Evolutionary conservation across 768 basidiomycete species (phyloP).

Genomic region (Tricholoma flavovirens): DNA sequence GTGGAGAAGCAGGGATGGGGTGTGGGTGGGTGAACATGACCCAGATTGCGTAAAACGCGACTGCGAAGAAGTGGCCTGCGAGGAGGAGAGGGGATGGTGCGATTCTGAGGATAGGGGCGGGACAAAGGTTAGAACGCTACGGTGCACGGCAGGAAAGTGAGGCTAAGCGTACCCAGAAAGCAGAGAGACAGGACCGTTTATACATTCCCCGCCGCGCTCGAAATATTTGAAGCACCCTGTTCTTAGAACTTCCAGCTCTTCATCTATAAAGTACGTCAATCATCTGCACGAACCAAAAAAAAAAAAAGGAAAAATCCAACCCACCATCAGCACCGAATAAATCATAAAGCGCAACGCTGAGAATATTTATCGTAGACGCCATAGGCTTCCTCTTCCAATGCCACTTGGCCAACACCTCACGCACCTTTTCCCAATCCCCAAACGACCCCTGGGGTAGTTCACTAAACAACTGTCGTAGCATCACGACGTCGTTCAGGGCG

Average conservation of each 20-base stretch:
- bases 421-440: constrained; percentile 47
- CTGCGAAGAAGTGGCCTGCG: constrained; percentile 88
- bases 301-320: constrained; percentile 20
- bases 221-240: constrained; percentile 98
- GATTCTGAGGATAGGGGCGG: constrained; percentile 46
- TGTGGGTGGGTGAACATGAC: constrained; percentile 65
- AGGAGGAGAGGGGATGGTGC: constrained; percentile 76
- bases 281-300: too few relatives aligned
- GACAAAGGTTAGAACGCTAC: too few relatives aligned
- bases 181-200: constrained; percentile 84
- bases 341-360: constrained; percentile 91
- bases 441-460: constrained; percentile 30
- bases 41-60: constrained; percentile 94
- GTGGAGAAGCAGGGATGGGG: constrained; percentile 11
- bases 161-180: constrained; percentile 79
- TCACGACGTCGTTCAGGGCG: constrained; percentile 79
- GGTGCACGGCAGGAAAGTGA: too few relatives aligned
- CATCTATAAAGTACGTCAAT: constrained; percentile 35
- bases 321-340: constrained; percentile 89
- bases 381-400: constrained; percentile 84
- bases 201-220: constrained; percentile 83
- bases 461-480: constrained; percentile 59
- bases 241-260: constrained; percentile 55
- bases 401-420: constrained; percentile 60
- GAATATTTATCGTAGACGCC: constrained; percentile 82